phyloP scores from a whole-genome alignment of 2,329 filamentous ascomycete species.

The Curvularia hawaiiensis region DNA sequence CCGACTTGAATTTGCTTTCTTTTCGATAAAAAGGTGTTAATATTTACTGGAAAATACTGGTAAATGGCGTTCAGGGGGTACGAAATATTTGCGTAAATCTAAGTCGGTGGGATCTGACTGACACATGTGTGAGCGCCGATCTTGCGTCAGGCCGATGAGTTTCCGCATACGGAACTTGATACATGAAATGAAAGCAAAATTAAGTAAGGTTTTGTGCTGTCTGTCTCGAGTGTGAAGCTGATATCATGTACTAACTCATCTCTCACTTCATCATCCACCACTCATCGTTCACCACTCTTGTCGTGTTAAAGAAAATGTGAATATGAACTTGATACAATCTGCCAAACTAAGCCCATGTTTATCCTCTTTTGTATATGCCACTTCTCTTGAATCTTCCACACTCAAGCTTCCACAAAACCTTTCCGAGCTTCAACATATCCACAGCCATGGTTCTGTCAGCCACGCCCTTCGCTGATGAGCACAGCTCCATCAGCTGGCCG shows the following conservation, averaged over 20 bases:
- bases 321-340: neutral
- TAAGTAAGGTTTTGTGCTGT: neutral
- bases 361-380: neutral
- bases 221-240: too few relatives aligned
- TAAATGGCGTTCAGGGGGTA: neutral
- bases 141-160: neutral
- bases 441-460: neutral
- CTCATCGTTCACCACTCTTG: neutral
- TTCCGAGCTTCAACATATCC: neutral
- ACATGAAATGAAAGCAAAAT: neutral
- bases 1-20: neutral
- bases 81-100: neutral
- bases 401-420: neutral
- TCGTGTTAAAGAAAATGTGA: neutral
- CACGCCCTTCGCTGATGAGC: neutral
- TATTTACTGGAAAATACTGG: neutral
- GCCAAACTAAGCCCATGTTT: neutral
- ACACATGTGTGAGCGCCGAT: neutral
- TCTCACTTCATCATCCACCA: too few relatives aligned
- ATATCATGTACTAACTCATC: neutral
- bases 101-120: neutral
- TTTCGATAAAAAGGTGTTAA: neutral
- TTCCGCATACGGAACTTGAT: neutral
- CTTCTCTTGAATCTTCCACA: neutral
- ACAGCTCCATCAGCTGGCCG: conserved; percentile 11